Base-by-base conservation (phyloP, 1,284 basidiomycete species). In the Ganoderma resinaceum region DNA sequence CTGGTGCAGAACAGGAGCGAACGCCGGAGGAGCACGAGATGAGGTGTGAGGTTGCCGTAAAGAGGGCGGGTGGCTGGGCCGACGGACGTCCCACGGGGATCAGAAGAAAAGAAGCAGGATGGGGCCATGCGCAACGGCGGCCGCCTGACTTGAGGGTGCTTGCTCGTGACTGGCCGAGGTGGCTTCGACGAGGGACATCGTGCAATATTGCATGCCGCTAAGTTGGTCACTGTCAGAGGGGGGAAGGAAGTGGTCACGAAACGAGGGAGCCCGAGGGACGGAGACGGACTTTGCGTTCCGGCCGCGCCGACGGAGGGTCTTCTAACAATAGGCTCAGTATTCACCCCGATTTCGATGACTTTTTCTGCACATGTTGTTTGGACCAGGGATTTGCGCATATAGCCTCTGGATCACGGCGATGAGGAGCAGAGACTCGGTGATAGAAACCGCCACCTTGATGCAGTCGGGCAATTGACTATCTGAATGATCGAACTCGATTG, bases 101-200 rank as follows among this genome's bases (percentile, higher is more conserved):
- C 67, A 62, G 67, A 68, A 65, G 63, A 9, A 53, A 49, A 58
- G 63, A 68, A 68, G 67, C 53, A 40, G 43, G 14, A 14, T 53
- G 60, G 52, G 52, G 63, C 66, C 67, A 68, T 68, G 63, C 62
- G 66, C 46, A 42, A 40, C 65, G 26, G 29, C 61, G 59, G 62
- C 58, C 62, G 66, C 62, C 59, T 68, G 66, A 61, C 42, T 33
- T 20, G 31, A 29, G 11, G 16, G 6, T 11, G 7, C 43, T n/a
- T 16, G 61, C 62, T 62, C 37, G 66, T 67, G 66, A 55, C 62
- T 61, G 55, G 5, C 11, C 23, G 2, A 26, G 46, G 23, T 12
- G 11, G 46, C 37, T 49, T 35, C 42, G 38, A n/a, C 29, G 29
- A 55, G 52, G 29, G 52, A 11, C 42, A n/a, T 43, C 46, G 46